Conservation (phyloP, 169 alveolate genomes). For the Plasmodium ovale region DNA sequence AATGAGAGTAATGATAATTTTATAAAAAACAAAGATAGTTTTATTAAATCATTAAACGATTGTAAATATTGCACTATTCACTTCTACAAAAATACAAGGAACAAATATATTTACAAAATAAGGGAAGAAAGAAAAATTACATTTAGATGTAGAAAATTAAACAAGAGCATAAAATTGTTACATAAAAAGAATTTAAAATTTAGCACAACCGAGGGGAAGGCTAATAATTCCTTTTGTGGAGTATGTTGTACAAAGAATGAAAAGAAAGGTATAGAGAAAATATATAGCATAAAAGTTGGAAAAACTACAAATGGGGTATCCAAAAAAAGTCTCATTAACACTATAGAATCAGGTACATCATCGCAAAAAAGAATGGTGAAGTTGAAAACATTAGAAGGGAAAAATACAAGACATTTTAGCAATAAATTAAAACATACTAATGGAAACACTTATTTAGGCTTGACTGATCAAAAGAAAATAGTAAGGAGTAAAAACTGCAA, state of each 20-base stretch:
- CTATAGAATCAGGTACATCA: not conserved
- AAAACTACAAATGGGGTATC: not conserved
- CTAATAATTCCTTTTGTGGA: not conserved
- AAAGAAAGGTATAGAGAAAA: not conserved
- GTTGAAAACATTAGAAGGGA: not conserved
- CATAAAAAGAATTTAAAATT: constrained; percentile 16
- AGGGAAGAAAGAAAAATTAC: constrained; percentile 4
- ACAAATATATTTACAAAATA: not conserved
- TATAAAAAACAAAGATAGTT: not conserved
- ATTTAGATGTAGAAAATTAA: not conserved
- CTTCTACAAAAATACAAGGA: not conserved
- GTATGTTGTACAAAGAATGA: not conserved
- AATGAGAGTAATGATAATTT: not conserved
- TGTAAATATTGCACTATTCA: not conserved
- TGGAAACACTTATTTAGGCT: not conserved
- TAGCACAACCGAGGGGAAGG: not conserved
- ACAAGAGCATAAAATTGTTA: not conserved
- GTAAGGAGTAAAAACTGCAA: not conserved
- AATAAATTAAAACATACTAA: not conserved
- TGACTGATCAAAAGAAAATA: not conserved
- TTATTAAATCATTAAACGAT: not conserved
- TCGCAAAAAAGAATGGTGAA: not conserved
- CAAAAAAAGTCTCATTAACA: not conserved
- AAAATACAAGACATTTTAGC: not conserved
- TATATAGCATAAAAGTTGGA: not conserved